These are phyloP conservation scores for Lactarius psammicola DNA, from an alignment of 768 basidiomycete genomes.

Conservation along the genomic window DNA sequence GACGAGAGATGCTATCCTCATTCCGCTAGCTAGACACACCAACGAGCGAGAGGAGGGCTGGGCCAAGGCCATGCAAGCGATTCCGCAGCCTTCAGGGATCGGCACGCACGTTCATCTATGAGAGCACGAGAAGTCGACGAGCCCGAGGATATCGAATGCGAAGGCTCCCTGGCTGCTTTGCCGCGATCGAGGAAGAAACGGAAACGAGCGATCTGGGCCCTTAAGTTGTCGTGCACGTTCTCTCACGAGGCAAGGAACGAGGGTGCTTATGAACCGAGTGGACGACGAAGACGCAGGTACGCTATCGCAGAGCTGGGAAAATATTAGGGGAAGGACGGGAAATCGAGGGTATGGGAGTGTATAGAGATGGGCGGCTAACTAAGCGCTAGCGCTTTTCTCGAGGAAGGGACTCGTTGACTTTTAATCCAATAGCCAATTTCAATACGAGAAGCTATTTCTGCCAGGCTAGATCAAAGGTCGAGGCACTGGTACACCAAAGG, in stretches of 20 bases:
- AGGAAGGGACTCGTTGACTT: not conserved
- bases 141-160: not conserved
- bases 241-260: constrained; percentile 14
- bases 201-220: constrained; percentile 10
- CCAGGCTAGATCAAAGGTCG: not conserved
- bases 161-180: not conserved
- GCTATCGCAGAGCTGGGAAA: constrained; percentile 8
- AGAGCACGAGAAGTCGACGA: constrained; percentile 1
- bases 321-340: constrained; percentile 6
- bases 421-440: constrained; percentile 12
- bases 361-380: constrained; percentile 2
- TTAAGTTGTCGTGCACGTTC: constrained; percentile 6
- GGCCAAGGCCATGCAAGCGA: not conserved
- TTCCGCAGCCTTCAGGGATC: not conserved
- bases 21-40: not conserved
- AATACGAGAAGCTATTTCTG: not conserved
- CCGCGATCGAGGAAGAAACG: constrained; percentile 4
- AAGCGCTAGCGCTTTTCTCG: constrained; percentile 5
- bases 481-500: not conserved
- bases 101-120: not conserved
- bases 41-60: constrained; percentile 1
- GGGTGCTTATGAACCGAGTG: constrained; percentile 10
- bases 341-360: constrained; percentile 21
- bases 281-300: not conserved
- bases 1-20: constrained; percentile 12